Percentiles rank a stretch among this genome's conserved stretches.
Conservation (phyloP, 257 asterid species). For the Mitragyna speciosa region DNA sequence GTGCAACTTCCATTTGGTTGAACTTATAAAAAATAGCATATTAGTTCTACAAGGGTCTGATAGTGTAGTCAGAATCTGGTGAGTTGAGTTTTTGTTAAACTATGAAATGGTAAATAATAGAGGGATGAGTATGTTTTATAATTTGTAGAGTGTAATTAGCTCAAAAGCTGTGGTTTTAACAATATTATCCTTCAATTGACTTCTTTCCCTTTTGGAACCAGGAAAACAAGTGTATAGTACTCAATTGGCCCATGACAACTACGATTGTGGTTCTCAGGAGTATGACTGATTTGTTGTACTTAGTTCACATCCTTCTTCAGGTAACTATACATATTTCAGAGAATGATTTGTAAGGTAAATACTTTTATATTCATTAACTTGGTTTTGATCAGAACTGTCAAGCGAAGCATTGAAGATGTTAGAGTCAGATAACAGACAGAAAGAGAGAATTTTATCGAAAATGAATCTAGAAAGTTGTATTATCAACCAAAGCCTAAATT, state of each 20-base stretch:
- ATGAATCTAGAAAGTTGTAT: neutral
- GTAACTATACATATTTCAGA: constrained; percentile 27
- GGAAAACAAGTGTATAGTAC: constrained; percentile 65
- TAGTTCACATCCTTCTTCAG: constrained; percentile 86
- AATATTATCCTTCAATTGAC: constrained; percentile 12
- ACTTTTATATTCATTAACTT: neutral
- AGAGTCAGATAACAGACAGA: neutral
- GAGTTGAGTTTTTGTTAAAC: neutral
- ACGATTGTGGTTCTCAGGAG: constrained; percentile 63
- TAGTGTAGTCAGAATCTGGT: neutral
- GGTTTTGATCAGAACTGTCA: neutral
- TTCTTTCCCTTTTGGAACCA: constrained; percentile 26
- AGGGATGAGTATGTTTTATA: neutral
- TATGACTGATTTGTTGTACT: constrained; percentile 68
- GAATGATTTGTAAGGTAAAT: neutral
- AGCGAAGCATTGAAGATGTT: neutral
- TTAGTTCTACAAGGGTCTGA: neutral
- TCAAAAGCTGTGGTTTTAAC: neutral
- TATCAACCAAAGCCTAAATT: neutral
- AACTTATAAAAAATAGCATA: neutral
- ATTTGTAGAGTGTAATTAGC: neutral
- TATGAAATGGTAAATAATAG: neutral
- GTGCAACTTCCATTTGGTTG: neutral
- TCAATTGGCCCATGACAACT: constrained; percentile 57
- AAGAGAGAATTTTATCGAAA: neutral